Conservation (phyloP, 2,329 filamentous ascomycete genomes). For the Alternaria arborescens region DNA sequence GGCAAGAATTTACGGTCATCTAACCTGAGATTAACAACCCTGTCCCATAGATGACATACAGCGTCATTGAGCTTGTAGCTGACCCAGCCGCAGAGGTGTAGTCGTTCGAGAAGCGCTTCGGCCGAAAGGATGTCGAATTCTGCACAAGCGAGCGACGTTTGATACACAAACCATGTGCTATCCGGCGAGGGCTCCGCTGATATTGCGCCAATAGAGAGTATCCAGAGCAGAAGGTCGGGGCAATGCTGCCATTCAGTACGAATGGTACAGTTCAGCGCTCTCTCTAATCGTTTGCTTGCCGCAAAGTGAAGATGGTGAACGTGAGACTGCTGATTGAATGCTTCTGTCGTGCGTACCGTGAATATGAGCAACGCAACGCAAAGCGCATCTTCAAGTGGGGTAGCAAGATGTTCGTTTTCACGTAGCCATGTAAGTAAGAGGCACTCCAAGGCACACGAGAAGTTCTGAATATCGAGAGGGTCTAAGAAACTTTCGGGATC, state of each 20-base stretch:
- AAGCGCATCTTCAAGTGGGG: constrained; percentile 47
- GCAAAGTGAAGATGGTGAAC: constrained; percentile 42
- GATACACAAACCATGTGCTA: constrained; percentile 45
- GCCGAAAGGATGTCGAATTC: constrained; percentile 43
- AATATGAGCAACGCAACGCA: constrained; percentile 50
- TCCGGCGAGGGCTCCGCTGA: constrained; percentile 45
- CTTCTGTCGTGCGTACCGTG: constrained; percentile 47
- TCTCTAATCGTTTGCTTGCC: constrained; percentile 46
- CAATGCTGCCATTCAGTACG: constrained; percentile 42
- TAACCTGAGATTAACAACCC: constrained; percentile 48
- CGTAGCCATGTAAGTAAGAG: constrained; percentile 44
- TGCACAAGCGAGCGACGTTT: constrained; percentile 43
- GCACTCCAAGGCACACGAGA: constrained; percentile 46
- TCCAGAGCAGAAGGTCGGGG: constrained; percentile 50
- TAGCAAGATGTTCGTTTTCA: constrained; percentile 34
- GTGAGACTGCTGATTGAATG: constrained; percentile 36
- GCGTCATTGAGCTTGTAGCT: constrained; percentile 48
- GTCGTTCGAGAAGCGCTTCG: constrained; percentile 35
- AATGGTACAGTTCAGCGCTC: constrained; percentile 46
- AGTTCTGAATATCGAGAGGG: constrained; percentile 50
- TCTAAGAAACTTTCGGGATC: constrained; percentile 43
- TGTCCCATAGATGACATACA: constrained; percentile 41
- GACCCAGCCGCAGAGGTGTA: constrained; percentile 50
- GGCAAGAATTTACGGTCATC: constrained; percentile 39
- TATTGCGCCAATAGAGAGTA: constrained; percentile 47